Evolutionary conservation across 805 yeast species (phyloP), one percentile per base, ranked within the genome.

Genomic region (Debaryomyces prosopidis): DNA sequence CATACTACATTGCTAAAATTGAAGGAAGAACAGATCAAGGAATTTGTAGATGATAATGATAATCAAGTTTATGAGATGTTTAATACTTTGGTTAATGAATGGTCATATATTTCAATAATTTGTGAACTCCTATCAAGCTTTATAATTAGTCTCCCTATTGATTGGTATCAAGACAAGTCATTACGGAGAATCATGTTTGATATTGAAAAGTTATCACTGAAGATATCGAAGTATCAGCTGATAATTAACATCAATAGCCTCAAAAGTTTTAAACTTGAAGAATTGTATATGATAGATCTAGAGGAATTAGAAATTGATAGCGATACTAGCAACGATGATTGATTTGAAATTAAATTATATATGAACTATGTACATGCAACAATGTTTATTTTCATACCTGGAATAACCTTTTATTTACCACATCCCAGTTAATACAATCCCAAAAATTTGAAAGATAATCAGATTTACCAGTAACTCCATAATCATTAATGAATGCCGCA

Each of bases 371-470:
- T 45, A 48, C 49, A 35, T 20, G 44, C 34, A n/a, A 20, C 7
- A 15, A 31, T 4, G 18, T 19, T 12, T 36, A 31, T 23, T 30
- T 30, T 40, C 39, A 68, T 30, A 66, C 55, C 55, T 65, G 73
- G 65, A 71, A 71, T 46, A 76, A 58, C 59, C 84, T 73, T 52
- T 65, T 65, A 57, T 80, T 82, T 26, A 86, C 76, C 34, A 84
- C 83, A 41, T 81, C 76, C 99, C 99, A 94, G 68, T 92, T 84
- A 48, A 91, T 77, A 52, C 89, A 76, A 42, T 82, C 79, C 82
- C 96, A 84, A 59, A 84, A 83, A 50, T 84, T 84, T 49, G 79
- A 79, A 53, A 94, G 76, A 66, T 87, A 94, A 43, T 77, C 73
- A 36, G 79, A 72, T 69, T 85, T 86, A 18, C 94, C 95, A 42